Base-by-base conservation (phyloP, 768 basidiomycete species). In the Rhodotorula graminis region DNA sequence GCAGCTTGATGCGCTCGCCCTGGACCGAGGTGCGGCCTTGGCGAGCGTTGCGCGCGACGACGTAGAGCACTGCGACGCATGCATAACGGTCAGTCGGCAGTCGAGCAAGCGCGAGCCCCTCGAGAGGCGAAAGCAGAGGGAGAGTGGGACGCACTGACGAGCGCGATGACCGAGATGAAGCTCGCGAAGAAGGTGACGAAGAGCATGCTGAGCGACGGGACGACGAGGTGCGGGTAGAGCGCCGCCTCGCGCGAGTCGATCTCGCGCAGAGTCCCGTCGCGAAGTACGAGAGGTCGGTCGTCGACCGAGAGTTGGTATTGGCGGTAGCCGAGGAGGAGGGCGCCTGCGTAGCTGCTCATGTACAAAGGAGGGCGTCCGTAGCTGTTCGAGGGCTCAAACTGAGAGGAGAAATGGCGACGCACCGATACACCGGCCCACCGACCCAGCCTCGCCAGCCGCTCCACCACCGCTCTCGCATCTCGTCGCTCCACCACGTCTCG, bases 381-480 rank as follows among this genome's bases (percentile, higher is more conserved):
- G 15, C 29, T 5, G 29, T 0, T 1, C 19, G 8, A 25, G 33
- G 3, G 8, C n/a, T 5, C 23, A 3, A 14, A 3, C 29, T 25
- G 8, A 12, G 19, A 37, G 50, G 42, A 15, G 40, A 19, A 33
- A 29, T 8, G 19, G 5, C 23, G 12, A 44, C 70, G 44, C 53
- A 71, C 59, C 65, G 64, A 57, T 61, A 75, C 0, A 72, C 61
- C 0, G 74, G 74, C 5, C 74, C 74, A 18, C 74, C 74, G 1
- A 52, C 33, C 74, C 74, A 75, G 27, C 59, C 46, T 25, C 42
- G 64, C 74, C 74, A 71, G 4, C 57, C 37, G 2, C 10, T 11
- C 74, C 74, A 75, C 74, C 74, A 75, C 6, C 1, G 27, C 8
- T 31, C 11, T 1, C 33, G 31, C 64, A 75, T 63, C 27, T 18